A percentile compares a stretch with the other conserved stretches of the same genome.
These are phyloP conservation scores for Tolypocladium ophioglossoides DNA, from an alignment of 2,329 filamentous ascomycete genomes.

Conservation along the genomic window DNA sequence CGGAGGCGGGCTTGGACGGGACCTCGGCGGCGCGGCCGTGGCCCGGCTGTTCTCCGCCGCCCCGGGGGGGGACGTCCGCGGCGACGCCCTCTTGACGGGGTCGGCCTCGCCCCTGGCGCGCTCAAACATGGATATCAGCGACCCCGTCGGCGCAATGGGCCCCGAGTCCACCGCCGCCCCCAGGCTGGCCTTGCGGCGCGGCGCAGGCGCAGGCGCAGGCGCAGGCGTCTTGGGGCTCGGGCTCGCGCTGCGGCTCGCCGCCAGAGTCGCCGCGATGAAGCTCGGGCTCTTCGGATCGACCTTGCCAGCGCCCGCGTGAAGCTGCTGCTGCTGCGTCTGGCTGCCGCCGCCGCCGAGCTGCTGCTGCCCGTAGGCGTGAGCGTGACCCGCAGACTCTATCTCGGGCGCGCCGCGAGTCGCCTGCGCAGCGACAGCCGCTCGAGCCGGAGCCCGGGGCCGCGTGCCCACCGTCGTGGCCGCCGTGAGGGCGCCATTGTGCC, in stretches of 20 bases:
- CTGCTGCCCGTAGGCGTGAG: neutral
- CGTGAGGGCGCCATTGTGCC: conserved; percentile 29
- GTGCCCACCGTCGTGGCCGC: conserved; percentile 30
- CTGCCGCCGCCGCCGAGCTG: conserved; percentile 6
- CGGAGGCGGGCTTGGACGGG: neutral
- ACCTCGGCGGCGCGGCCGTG: conserved; percentile 2
- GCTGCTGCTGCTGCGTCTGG: conserved; percentile 7
- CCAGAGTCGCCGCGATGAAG: conserved; percentile 46
- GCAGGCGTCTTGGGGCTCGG: conserved; percentile 16
- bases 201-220: conserved; percentile 9
- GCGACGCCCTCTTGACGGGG: conserved; percentile 22
- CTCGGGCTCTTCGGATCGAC: conserved; percentile 41
- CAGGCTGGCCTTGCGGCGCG: conserved; percentile 17
- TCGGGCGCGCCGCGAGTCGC: neutral
- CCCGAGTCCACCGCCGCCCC: conserved; percentile 34
- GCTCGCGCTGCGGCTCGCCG: conserved; percentile 40
- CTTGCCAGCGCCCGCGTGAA: conserved; percentile 8
- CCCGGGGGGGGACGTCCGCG: conserved; percentile 9
- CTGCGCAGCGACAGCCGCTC: neutral
- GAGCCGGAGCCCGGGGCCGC: neutral
- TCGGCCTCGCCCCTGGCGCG: conserved; percentile 24
- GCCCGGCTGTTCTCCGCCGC: neutral
- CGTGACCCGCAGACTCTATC: neutral
- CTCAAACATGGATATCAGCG: conserved; percentile 62
- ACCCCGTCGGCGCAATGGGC: conserved; percentile 50